phyloP scores from a whole-genome alignment of 2,329 filamentous ascomycete species.

The Ustulina deusta region DNA sequence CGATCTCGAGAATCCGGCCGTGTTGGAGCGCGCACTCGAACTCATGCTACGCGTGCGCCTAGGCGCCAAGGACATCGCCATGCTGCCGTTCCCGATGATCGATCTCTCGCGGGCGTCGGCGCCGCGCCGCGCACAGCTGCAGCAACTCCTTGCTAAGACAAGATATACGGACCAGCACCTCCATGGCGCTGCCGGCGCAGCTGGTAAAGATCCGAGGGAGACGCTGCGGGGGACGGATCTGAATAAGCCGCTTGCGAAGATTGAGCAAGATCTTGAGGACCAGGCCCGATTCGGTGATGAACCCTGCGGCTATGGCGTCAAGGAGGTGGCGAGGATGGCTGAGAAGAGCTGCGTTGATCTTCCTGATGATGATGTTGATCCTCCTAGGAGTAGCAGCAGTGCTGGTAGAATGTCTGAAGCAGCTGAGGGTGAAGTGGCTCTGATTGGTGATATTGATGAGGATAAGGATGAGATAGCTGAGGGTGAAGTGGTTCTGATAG shows the following conservation, averaged over 20 bases:
- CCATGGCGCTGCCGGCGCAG: neutral
- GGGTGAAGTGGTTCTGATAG: neutral
- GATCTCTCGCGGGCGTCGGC: constrained; percentile 38
- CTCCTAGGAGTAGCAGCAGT: neutral
- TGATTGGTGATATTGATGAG: neutral
- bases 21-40: constrained; percentile 48
- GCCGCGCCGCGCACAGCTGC: constrained; percentile 27
- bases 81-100: constrained; percentile 48
- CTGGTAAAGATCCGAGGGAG: constrained; percentile 14
- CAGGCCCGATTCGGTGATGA: neutral
- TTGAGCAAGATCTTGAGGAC: constrained; percentile 20
- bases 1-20: constrained; percentile 42
- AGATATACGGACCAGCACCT: constrained; percentile 38
- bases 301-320: neutral
- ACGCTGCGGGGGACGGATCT: neutral
- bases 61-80: constrained; percentile 40
- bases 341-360: neutral
- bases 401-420: neutral
- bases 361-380: neutral
- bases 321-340: neutral
- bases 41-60: constrained; percentile 46
- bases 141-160: constrained; percentile 20
- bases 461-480: neutral
- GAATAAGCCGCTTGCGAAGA: neutral
- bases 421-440: neutral